phyloP scores from a whole-genome alignment of 1,139 yeast species.

The Hansenula lynferdii region DNA sequence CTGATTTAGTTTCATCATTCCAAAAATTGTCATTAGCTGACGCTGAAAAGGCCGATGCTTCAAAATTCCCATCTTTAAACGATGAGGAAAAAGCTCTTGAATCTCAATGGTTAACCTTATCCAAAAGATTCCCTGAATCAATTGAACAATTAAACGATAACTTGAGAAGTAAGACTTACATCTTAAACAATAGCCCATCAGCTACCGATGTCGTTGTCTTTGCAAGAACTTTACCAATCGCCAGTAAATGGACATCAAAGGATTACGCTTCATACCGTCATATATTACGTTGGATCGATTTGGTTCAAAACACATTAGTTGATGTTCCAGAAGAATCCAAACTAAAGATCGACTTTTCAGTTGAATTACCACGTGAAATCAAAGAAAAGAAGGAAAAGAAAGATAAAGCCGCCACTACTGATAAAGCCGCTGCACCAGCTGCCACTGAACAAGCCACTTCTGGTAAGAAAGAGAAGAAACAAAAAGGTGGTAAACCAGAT shows the following conservation, averaged over 20 bases:
- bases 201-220: conserved; percentile 67
- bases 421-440: conserved; percentile 23
- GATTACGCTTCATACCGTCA: conserved; percentile 67
- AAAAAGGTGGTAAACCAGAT: conserved; percentile 41
- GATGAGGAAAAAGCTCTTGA: conserved; percentile 61
- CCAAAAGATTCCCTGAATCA: conserved; percentile 54
- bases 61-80: conserved; percentile 27
- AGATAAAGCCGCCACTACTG: conserved; percentile 22
- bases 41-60: conserved; percentile 26
- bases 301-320: conserved; percentile 64
- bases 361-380: conserved; percentile 64
- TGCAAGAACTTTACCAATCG: conserved; percentile 56
- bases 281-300: conserved; percentile 86
- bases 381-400: conserved; percentile 54
- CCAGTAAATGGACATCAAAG: conserved; percentile 44
- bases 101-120: conserved; percentile 76
- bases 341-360: conserved; percentile 51
- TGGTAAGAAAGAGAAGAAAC: conserved; percentile 30
- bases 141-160: conserved; percentile 61
- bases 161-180: conserved; percentile 64
- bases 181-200: conserved; percentile 63
- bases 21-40: conserved; percentile 36
- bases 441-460: conserved; percentile 26
- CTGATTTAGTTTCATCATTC: conserved; percentile 39
- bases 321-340: conserved; percentile 49